A percentile compares a stretch with the other conserved stretches of the same genome.
Conservation (phyloP, 2,329 filamentous ascomycete genomes). For the Pyrenochaeta sp. region DNA sequence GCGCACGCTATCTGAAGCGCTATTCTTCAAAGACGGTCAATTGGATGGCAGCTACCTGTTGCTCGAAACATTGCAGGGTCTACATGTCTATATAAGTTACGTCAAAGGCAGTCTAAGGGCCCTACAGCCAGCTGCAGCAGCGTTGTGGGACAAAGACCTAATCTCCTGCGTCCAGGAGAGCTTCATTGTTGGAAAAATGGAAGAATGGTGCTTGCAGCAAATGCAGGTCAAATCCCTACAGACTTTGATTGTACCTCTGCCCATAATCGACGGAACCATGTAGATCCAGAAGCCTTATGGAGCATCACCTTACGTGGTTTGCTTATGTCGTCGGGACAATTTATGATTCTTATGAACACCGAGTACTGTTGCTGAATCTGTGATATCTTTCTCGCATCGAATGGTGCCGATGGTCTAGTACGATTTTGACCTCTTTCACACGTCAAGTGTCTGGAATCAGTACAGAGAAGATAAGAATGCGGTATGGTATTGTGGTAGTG, state of each 20-base stretch:
- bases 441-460: too few species aligned
- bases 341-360: too few species aligned
- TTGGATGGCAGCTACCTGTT: constrained; percentile 6
- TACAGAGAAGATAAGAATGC: too few species aligned
- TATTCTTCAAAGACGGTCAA: constrained; percentile 2
- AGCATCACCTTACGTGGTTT: too few species aligned
- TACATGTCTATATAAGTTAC: constrained; percentile 8
- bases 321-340: too few species aligned
- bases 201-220: constrained; percentile 17
- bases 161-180: neutral
- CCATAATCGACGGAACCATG: neutral
- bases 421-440: too few species aligned
- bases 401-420: too few species aligned
- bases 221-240: constrained; percentile 10
- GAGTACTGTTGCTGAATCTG: too few species aligned
- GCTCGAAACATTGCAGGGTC: constrained; percentile 8
- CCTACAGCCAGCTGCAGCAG: too few species aligned
- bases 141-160: neutral
- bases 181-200: constrained; percentile 9
- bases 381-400: too few species aligned
- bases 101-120: constrained; percentile 7
- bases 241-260: constrained; percentile 9
- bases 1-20: constrained; percentile 1
- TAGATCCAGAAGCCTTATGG: too few species aligned
- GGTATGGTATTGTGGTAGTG: too few species aligned